Percentiles rank a stretch among this genome's conserved stretches.
Evolutionary conservation across 352 stramenopile species (phyloP).

Genomic region (Aphanomyces invadans): DNA sequence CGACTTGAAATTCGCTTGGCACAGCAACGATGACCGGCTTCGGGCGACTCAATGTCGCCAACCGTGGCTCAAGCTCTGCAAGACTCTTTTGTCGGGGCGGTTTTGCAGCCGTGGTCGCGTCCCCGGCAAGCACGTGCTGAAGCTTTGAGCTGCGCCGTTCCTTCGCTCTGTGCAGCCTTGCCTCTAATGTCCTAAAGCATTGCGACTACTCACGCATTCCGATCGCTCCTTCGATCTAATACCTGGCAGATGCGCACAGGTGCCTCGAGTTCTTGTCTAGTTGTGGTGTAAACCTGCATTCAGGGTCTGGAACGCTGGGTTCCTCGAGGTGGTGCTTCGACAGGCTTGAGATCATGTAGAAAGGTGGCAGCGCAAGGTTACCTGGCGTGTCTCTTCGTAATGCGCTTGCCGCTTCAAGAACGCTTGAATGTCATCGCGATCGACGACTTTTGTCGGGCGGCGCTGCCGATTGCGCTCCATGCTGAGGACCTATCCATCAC

Average conservation of each 20-base stretch:
- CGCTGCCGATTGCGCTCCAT: not conserved
- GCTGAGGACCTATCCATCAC: not conserved
- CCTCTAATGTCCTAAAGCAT: not conserved
- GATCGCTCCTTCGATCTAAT: too few relatives aligned
- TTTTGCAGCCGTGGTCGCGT: not conserved
- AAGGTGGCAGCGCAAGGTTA: not conserved
- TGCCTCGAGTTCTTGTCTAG: not conserved
- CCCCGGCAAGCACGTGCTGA: not conserved
- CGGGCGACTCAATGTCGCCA: not conserved
- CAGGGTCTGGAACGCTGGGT: not conserved
- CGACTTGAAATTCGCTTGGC: not conserved
- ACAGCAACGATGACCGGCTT: not conserved
- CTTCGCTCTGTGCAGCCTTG: not conserved
- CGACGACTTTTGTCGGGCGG: not conserved
- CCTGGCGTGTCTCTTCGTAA: not conserved
- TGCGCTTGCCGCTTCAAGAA: not conserved
- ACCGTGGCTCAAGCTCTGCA: not conserved
- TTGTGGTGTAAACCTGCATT: constrained; percentile 7
- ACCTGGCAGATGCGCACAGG: not conserved
- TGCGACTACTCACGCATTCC: too few relatives aligned
- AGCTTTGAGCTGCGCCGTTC: not conserved
- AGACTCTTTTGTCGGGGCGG: not conserved
- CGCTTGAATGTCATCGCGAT: not conserved
- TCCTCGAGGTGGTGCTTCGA: not conserved
- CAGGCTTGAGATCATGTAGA: not conserved